These are phyloP conservation scores for Rhizoctonia solani DNA, from an alignment of 1,284 basidiomycete genomes.

Conservation along the genomic window DNA sequence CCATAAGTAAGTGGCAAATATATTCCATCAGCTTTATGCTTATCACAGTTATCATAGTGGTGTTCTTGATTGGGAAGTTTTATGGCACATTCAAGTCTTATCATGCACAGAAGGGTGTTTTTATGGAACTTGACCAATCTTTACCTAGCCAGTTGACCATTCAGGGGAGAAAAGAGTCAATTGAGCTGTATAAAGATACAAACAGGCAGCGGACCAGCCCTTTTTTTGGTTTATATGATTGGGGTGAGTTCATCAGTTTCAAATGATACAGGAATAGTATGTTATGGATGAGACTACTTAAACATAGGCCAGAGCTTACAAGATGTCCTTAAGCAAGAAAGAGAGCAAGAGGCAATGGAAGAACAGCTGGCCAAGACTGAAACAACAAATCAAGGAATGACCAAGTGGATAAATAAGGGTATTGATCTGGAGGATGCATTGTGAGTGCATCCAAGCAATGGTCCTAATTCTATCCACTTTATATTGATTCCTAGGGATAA, in stretches of 20 bases:
- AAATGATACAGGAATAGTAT: background rate
- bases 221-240: conserved; percentile 3
- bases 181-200: background rate
- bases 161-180: background rate
- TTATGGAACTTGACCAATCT: background rate
- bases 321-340: background rate
- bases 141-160: background rate
- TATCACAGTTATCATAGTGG: background rate
- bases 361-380: background rate
- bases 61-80: background rate
- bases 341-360: background rate
- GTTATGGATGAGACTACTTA: background rate
- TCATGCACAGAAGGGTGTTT: background rate
- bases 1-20: background rate
- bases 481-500: background rate
- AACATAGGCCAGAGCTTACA: background rate
- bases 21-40: background rate
- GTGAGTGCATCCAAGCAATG: background rate
- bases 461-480: background rate
- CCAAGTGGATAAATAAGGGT: background rate
- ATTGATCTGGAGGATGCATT: conserved; percentile 1
- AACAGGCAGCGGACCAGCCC: conserved; percentile 15
- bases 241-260: background rate
- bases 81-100: background rate
- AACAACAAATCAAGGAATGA: background rate